Evolutionary conservation across 257 asterid species (phyloP).

Genomic region (Gardenia jasminoides): DNA sequence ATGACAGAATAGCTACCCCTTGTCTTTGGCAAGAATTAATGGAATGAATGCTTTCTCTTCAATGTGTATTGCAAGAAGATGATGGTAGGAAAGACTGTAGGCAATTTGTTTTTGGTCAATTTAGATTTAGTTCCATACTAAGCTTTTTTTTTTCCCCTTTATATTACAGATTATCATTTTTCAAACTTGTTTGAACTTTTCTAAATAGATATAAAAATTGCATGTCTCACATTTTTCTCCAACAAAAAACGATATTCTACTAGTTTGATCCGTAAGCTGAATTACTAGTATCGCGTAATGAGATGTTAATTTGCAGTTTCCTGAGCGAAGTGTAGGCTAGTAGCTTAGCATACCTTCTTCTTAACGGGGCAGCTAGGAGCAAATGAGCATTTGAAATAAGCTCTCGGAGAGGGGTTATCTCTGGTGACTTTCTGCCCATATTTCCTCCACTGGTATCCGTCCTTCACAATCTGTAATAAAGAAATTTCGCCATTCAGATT

Average conservation of each 20-base stretch:
- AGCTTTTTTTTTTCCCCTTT: background rate
- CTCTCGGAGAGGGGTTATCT: conserved; percentile 93
- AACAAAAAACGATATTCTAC: background rate
- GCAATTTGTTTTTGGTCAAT: too few species aligned
- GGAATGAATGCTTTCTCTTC: too few species aligned
- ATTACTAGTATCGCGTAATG: background rate
- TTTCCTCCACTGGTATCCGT: conserved; percentile 96
- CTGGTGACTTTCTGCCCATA: conserved; percentile 95
- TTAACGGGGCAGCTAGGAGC: conserved; percentile 92
- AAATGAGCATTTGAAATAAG: conserved; percentile 91
- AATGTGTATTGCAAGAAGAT: too few species aligned
- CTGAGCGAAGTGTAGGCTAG: background rate
- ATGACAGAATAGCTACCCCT: background rate
- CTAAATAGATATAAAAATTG: background rate
- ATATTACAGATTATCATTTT: too few species aligned
- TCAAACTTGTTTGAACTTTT: background rate
- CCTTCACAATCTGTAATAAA: conserved; percentile 63
- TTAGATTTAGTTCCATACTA: background rate
- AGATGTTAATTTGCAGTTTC: background rate
- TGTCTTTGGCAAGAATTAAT: too few species aligned
- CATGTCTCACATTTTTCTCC: background rate
- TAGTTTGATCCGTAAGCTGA: background rate
- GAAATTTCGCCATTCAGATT: background rate
- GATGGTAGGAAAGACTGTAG: too few species aligned
- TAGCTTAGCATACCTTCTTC: conserved; percentile 56